Base-by-base conservation (phyloP, 441 rosid species). In the Jatropha multifida region DNA sequence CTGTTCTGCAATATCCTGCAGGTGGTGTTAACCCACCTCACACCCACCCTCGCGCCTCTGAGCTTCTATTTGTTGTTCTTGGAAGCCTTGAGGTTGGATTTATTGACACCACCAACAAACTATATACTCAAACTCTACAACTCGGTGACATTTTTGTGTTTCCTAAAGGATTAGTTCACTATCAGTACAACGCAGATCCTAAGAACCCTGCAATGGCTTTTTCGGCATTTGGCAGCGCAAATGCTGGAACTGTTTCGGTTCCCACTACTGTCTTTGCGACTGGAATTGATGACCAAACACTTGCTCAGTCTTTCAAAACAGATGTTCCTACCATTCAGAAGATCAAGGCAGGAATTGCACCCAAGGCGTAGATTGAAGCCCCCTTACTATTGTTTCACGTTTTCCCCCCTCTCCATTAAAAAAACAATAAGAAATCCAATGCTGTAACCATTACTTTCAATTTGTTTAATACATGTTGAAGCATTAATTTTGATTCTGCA, bases 91-190 rank as follows among this genome's bases (percentile, higher is more conserved):
- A 69, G 14, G 83, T 74, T 14, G 80, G 83, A 18, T 68, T 72
- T 23, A 52, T 71, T 7, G 59, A 72, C 58, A 48, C 46, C 10
- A 27, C 75, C 20, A 62, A 70, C 64, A 70, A 40, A 41, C 65
- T 78, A 20, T 78, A 61, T 52, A 73, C 73, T 7, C 74, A 78
- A 55, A 69, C 67, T 20, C 81, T 78, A 7, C 54, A 52, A 6
- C 32, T 42, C 1, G 58, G 8, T 27, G 58, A 68, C 5, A 68
- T 13, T 5, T 74, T 77, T 61, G 64, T 77, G 75, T 79, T 79
- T 41, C 82, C 84, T 0, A 69, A 72, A 59, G 82, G 81, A 41
- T 60, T 78, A 3, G 55, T 78, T 66, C 82, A 82, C 49, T 81
- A 66, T 68, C 84, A 64, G 41, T 59, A 81, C 66, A 81, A 81